Evolutionary conservation across 2,329 filamentous ascomycete genomes (phyloP).

Genomic region (Colletotrichum filicis): DNA sequence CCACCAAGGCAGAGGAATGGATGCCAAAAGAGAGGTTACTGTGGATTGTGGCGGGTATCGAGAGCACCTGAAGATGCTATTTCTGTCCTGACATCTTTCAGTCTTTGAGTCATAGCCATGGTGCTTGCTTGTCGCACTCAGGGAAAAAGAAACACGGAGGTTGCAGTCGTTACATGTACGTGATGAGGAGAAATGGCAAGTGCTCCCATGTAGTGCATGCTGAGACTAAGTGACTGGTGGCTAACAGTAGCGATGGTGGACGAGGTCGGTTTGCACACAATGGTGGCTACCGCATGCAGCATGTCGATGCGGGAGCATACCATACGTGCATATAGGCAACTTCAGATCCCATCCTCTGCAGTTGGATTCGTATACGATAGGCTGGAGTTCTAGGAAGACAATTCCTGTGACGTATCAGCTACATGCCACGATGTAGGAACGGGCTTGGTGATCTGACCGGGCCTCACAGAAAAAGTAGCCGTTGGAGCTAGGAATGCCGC

Average conservation of each 20-base stretch:
- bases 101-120: not conserved
- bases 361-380: not conserved
- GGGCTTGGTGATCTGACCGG: not conserved
- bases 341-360: not conserved
- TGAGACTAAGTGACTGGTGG: too few relatives aligned
- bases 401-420: not conserved
- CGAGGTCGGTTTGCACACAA: constrained; percentile 4
- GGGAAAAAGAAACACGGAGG: not conserved
- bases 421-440: not conserved
- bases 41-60: not conserved
- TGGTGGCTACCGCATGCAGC: not conserved
- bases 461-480: not conserved
- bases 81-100: not conserved
- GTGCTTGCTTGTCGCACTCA: not conserved
- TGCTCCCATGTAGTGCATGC: not conserved
- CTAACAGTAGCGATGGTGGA: not conserved
- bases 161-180: not conserved
- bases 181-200: not conserved
- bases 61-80: not conserved
- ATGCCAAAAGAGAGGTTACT: not conserved
- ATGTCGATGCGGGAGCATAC: not conserved
- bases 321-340: not conserved
- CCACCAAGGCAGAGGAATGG: not conserved
- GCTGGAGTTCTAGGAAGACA: not conserved
- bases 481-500: not conserved